phyloP scores from a whole-genome alignment of 345 rosid genomes.

The Eucalyptus regnans region DNA sequence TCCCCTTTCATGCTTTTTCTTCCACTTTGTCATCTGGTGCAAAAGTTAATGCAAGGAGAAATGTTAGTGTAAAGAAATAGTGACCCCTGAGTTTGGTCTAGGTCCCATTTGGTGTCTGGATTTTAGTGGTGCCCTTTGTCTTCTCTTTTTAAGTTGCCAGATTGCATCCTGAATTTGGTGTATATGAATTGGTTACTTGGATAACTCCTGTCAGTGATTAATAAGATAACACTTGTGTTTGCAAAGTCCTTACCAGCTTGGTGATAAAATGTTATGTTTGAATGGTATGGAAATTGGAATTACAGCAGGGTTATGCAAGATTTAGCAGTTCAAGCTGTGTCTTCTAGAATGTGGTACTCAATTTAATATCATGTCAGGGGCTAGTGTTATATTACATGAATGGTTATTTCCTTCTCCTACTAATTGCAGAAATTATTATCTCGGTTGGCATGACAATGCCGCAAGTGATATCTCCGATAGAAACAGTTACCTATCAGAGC shows the following conservation, averaged over 20 bases:
- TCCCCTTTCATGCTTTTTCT: background rate
- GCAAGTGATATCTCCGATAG: conserved; percentile 44
- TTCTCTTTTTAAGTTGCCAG: background rate
- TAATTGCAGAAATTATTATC: conserved; percentile 59
- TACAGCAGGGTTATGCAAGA: background rate
- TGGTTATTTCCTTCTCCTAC: background rate
- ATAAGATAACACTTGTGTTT: background rate
- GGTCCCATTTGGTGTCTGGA: background rate
- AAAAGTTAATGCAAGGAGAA: background rate
- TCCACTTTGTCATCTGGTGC: background rate
- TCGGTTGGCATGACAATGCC: conserved; percentile 95
- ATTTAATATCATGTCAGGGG: background rate
- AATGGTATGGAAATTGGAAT: background rate
- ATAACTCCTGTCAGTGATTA: background rate
- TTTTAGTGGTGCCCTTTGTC: background rate
- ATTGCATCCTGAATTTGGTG: background rate
- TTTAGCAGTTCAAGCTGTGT: background rate
- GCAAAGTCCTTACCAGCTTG: background rate
- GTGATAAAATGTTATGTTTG: background rate
- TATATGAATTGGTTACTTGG: background rate
- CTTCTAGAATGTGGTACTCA: background rate
- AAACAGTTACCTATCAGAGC: conserved; percentile 33
- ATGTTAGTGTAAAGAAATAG: background rate
- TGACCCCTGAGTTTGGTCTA: background rate
- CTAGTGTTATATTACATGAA: background rate